Evolutionary conservation across 352 stramenopile species (phyloP), one percentile per base, ranked within the genome.

Genomic region (Pythium sp.): DNA sequence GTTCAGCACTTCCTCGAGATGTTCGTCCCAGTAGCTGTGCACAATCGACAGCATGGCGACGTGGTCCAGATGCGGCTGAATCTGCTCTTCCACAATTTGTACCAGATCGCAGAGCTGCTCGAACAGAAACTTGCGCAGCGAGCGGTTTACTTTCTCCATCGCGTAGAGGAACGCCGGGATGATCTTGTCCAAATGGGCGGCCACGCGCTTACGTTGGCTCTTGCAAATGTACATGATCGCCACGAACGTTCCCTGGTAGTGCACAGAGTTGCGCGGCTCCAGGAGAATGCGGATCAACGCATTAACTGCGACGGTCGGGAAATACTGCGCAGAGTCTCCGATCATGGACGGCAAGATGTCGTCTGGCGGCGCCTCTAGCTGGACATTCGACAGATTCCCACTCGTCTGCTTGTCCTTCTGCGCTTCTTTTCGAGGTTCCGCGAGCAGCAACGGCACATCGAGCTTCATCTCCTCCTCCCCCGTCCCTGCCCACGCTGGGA

Each of bases 161-260:
- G 97, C 97, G 61, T 96, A 88, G 53, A 99, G 75, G 61, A 99
- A 98, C 46, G 98, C 95, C 30, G 97, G 98, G 32, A 99, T 95
- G 74, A 99, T 98, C 53, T 97, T 93, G 63, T 97, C 91, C 26
- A 99, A 79, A 72, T 99, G 99, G 20, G 90, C 91, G 11, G 97
- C 95, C 70, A 97, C 98, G 36, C 90, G 87, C 47, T 98, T 86
- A 0, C 95, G 93, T 41, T 99, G 88, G 56, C 88, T 96, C 74
- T 98, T 97, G 80, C 99, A 99, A 69, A 99, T 99, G 71, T 98
- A 98, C 87, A 99, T 99, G 59, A 99, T 95, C 22, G 97, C 96
- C 58, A 99, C 97, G 68, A 99, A 98, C 5, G 98, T 97, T 64
- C 97, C 97, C 34, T 97, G 90, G 72, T 99, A 98, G 64, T 99